Percentiles rank a stretch among this genome's conserved stretches.
These are phyloP conservation scores for Metarhizium brunneum DNA, from an alignment of 2,329 filamentous ascomycete genomes.

Conservation along the genomic window DNA sequence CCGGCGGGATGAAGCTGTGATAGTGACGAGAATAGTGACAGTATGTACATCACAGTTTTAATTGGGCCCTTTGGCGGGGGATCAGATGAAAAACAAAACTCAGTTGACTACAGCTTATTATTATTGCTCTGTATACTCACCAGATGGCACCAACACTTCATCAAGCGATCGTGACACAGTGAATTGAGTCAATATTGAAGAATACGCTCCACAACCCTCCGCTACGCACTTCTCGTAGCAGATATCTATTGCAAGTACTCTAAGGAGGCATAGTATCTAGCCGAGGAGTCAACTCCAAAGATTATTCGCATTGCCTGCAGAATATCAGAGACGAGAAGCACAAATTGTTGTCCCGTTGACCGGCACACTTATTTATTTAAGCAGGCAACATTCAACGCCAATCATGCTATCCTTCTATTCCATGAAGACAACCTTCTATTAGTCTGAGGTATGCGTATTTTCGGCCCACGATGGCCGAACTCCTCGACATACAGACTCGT, in stretches of 20 bases:
- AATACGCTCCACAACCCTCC: background rate
- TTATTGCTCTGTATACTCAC: background rate
- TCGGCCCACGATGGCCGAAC: constrained; percentile 57
- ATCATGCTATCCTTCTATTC: background rate
- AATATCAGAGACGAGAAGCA: too few relatives aligned
- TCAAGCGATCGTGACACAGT: background rate
- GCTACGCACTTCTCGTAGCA: constrained; percentile 3
- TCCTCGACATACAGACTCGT: constrained; percentile 63
- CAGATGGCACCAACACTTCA: background rate
- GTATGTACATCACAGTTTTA: background rate
- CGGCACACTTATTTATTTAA: background rate
- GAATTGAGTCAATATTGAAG: background rate
- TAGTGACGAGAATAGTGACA: too few relatives aligned
- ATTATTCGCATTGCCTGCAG: too few relatives aligned
- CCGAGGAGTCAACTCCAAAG: too few relatives aligned
- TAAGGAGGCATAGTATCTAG: too few relatives aligned
- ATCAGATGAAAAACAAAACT: background rate
- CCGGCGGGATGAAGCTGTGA: too few relatives aligned
- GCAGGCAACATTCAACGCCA: too few relatives aligned
- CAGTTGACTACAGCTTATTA: background rate
- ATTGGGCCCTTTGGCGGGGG: background rate
- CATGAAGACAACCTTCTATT: background rate
- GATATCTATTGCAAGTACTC: background rate
- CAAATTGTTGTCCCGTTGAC: background rate
- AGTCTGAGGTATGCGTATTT: constrained; percentile 48